Conservation (phyloP, 768 basidiomycete genomes). For the Kwoniella dejecticola region DNA sequence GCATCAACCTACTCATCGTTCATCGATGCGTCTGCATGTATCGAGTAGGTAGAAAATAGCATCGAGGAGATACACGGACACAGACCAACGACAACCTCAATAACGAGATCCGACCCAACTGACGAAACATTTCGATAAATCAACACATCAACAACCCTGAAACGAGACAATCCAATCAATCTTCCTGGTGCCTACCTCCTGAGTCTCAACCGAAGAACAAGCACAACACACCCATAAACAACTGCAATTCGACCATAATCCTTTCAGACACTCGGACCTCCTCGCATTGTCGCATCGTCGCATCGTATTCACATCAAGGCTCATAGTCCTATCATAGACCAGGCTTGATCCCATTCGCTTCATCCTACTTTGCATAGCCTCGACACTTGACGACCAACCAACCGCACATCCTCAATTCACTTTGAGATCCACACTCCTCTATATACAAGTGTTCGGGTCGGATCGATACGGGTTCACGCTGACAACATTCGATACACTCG, state of each 20-base stretch:
- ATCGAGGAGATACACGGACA: background rate
- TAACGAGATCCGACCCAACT: background rate
- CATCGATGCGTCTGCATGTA: background rate
- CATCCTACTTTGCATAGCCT: slow-evolving; percentile 1
- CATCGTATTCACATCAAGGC: background rate
- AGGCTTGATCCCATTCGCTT: slow-evolving; percentile 7
- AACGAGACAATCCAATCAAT: slow-evolving; percentile 7
- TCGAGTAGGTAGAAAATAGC: background rate
- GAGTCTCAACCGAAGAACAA: background rate
- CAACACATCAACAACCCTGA: slow-evolving; percentile 1
- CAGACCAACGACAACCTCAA: slow-evolving; percentile 5
- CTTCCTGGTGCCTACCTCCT: slow-evolving; percentile 5
- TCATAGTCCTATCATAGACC: background rate
- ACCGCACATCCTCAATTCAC: background rate
- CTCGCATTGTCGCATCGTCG: too few relatives aligned
- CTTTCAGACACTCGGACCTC: slow-evolving; percentile 2
- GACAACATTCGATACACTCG: too few relatives aligned
- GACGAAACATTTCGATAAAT: background rate
- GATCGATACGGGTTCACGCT: slow-evolving; percentile 4
- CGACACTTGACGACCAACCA: slow-evolving; percentile 4
- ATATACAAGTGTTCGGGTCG: slow-evolving; percentile 3
- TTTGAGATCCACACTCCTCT: background rate
- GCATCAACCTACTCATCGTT: background rate
- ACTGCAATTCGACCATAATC: background rate
- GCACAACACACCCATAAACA: slow-evolving; percentile 5